phyloP scores from a whole-genome alignment of 345 rosid genomes.

The Heritiera fomes region DNA sequence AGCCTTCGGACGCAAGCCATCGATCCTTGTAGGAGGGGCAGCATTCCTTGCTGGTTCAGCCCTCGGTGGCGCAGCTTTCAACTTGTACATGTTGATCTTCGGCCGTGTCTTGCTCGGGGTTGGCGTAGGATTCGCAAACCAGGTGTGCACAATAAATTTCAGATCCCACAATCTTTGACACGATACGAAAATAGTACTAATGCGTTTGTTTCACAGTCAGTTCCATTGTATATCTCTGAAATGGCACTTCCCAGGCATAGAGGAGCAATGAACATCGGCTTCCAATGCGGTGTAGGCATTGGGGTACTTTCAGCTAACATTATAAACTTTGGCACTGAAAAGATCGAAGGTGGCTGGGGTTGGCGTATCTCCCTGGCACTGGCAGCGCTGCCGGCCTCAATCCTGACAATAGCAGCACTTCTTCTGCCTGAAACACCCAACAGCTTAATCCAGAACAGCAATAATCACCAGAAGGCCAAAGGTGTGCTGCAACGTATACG shows the following conservation, averaged over 20 bases:
- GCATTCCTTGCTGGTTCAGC: slow-evolving; percentile 61
- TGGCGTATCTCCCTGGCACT: slow-evolving; percentile 73
- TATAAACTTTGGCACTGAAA: slow-evolving; percentile 60
- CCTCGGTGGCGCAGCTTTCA: slow-evolving; percentile 55
- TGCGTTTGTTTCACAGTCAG: slow-evolving; percentile 40
- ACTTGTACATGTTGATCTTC: slow-evolving; percentile 56
- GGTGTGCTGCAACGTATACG: slow-evolving; percentile 50
- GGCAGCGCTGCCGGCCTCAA: slow-evolving; percentile 63
- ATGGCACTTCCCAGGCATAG: slow-evolving; percentile 78
- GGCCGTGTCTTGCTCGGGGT: slow-evolving; percentile 71
- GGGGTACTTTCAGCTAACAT: slow-evolving; percentile 59
- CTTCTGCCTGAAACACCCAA: slow-evolving; percentile 79
- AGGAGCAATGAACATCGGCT: slow-evolving; percentile 79
- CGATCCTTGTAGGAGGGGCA: slow-evolving; percentile 56
- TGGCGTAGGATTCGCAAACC: slow-evolving; percentile 76
- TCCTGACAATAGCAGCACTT: slow-evolving; percentile 62
- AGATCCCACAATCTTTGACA: no score
- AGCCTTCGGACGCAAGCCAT: slow-evolving; percentile 60
- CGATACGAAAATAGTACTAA: no score
- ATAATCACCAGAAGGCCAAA: slow-evolving; percentile 40
- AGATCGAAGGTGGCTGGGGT: slow-evolving; percentile 63
- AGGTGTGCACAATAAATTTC: slow-evolving; percentile 36
- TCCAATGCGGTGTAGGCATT: slow-evolving; percentile 62
- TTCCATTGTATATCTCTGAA: slow-evolving; percentile 75
- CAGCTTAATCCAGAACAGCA: slow-evolving; percentile 57